A percentile compares a stretch with the other conserved stretches of the same genome.
Conservation (phyloP, 176 grass and related monocot species). For the Dendrocalamus sinicus region DNA sequence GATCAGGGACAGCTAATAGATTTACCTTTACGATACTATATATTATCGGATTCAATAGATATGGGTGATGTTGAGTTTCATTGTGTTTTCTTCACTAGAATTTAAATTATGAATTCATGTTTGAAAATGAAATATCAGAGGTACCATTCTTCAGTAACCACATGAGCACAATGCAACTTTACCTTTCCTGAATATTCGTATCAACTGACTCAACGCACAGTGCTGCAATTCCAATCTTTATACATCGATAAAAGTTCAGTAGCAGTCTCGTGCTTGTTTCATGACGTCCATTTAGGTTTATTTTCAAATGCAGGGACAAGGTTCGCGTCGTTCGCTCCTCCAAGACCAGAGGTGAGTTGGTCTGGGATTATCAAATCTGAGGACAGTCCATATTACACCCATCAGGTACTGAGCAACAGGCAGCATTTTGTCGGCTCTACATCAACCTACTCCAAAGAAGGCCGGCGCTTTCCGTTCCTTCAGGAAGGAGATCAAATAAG, state of each 20-base stretch:
- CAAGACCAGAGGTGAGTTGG: constrained; percentile 64
- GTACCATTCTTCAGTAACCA: not conserved
- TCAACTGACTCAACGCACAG: not conserved
- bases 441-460: constrained; percentile 52
- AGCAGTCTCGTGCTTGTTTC: not conserved
- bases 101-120: not conserved
- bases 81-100: not conserved
- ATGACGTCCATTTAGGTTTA: constrained; percentile 39
- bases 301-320: constrained; percentile 58
- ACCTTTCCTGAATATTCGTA: not conserved
- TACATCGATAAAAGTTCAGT: not conserved
- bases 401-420: constrained; percentile 34
- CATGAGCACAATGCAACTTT: not conserved
- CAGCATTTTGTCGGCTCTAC: constrained; percentile 41
- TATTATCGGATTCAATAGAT: not conserved
- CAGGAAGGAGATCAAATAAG: constrained; percentile 51
- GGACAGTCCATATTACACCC: constrained; percentile 43
- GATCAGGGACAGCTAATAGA: not conserved
- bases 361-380: constrained; percentile 60
- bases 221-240: not conserved
- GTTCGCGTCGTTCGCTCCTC: constrained; percentile 52
- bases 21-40: not conserved
- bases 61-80: not conserved
- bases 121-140: not conserved
- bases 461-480: constrained; percentile 68